phyloP scores from a whole-genome alignment of 73 alveolate species.

The Paramecium sexaurelia region DNA sequence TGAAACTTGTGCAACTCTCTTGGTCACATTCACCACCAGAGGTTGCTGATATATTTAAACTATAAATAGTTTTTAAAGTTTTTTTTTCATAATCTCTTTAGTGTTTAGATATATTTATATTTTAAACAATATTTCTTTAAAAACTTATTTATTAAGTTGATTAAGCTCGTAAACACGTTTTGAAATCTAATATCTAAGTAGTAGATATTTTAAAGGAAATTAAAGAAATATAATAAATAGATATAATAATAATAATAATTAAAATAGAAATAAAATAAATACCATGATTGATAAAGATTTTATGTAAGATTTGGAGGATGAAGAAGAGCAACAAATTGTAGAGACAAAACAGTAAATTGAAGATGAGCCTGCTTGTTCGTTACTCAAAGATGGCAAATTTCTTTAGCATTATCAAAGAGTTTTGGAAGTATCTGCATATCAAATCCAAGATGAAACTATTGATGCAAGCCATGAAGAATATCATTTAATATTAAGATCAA shows the following conservation, averaged over 20 bases:
- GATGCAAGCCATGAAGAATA: slow-evolving; percentile 62
- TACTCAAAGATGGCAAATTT: background rate
- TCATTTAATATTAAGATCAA: slow-evolving; percentile 54
- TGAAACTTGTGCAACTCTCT: background rate
- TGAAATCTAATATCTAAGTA: too few species aligned
- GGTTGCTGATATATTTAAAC: background rate
- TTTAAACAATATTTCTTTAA: background rate
- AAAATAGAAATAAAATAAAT: background rate
- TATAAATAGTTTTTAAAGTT: background rate
- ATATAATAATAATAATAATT: background rate
- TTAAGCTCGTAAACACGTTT: too few species aligned
- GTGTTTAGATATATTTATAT: background rate
- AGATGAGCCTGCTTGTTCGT: background rate
- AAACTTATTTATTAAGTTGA: too few species aligned
- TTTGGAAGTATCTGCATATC: background rate
- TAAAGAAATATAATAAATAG: background rate
- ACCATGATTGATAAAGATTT: background rate
- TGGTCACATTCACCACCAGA: background rate
- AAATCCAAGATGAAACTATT: background rate
- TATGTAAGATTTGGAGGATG: slow-evolving; percentile 18
- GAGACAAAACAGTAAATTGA: background rate
- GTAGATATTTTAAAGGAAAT: too few species aligned
- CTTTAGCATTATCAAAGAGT: background rate
- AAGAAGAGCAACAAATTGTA: background rate
- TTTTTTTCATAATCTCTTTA: background rate